Evolutionary conservation across 768 basidiomycete genomes (phyloP).

Genomic region (Hygrophorus pudorinus): DNA sequence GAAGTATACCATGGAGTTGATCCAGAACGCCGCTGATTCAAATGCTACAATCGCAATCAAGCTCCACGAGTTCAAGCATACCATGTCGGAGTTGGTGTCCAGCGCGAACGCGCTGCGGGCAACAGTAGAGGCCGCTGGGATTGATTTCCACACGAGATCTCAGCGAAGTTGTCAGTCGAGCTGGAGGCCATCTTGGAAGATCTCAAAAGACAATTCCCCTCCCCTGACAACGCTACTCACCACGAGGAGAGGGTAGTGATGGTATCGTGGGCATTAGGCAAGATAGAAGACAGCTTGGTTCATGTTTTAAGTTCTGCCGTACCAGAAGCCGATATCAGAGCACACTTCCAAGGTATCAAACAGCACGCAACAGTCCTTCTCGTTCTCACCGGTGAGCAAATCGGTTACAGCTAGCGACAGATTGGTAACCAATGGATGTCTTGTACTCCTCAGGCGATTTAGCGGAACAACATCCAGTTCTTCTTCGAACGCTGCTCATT

Average conservation of each 20-base stretch:
- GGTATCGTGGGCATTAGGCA: conserved; percentile 14
- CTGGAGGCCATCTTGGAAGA: conserved; percentile 13
- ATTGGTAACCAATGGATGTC: neutral
- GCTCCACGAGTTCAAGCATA: conserved; percentile 14
- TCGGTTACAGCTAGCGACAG: neutral
- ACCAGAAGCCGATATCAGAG: conserved; percentile 14
- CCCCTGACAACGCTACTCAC: conserved; percentile 20
- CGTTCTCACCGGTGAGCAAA: conserved; percentile 16
- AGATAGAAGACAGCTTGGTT: conserved; percentile 18
- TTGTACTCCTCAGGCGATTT: conserved; percentile 29
- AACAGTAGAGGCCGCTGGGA: conserved; percentile 2
- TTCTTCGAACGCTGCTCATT: conserved; percentile 17
- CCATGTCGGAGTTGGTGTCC: conserved; percentile 12
- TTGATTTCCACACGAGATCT: conserved; percentile 10
- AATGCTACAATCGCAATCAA: conserved; percentile 11
- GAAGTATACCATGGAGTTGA: conserved; percentile 11
- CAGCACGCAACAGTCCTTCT: conserved; percentile 14
- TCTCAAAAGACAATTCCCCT: conserved; percentile 21
- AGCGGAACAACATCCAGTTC: conserved; percentile 24
- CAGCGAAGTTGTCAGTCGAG: conserved; percentile 10
- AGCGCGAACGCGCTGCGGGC: conserved; percentile 10
- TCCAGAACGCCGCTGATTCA: conserved; percentile 9
- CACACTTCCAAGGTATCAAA: conserved; percentile 15
- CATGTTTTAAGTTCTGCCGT: conserved; percentile 14
- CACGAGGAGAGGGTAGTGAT: conserved; percentile 17